Evolutionary conservation across 2,329 filamentous ascomycete species (phyloP), one percentile per base, ranked within the genome.

Genomic region (Metarhizium robertsii): DNA sequence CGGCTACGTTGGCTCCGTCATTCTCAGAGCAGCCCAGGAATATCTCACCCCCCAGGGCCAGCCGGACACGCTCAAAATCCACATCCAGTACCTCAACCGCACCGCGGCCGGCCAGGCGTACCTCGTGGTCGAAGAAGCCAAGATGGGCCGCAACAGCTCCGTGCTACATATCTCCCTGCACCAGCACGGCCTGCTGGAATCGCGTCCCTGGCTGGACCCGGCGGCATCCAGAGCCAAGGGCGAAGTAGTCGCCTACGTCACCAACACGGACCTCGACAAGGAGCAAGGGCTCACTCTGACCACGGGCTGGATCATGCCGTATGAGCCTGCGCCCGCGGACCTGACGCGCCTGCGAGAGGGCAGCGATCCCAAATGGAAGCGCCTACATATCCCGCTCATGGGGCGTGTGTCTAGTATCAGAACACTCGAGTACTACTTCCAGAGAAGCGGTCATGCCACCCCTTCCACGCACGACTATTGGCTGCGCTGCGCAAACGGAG

Each of bases 401-500:
- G 58, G 60, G 6, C 61, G 64, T 48, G 64, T 63, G 1, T 59
- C 69, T 3, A 57, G 62, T 48, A 52, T 63, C 36, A 13, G 61
- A 6, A 68, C 73, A 48, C 58, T 68, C 16, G 60, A 66, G 5
- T 69, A 66, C 54, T 72, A 68, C 59, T 53, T 58, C 10, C 68
- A 64, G 1, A 64, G 63, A 1, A 4, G 32, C 0, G 55, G 59
- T 0, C 61, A 57, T 2, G 36, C 55, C 2, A 52, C 40, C 8
- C 51, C 56, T 4, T 60, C 62, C 1, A 57, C 57, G 0, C 59
- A 62, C 50, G 67, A 70, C 54, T 51, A 66, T 66, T 92, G 87
- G 87, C 71, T 88, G 3, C 77, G 81, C 30, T 77, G 87, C 54
- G 69, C 74, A 1, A 81, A 80, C 14, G 78, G 78, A 1, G 79